Conservation (phyloP, 2,329 filamentous ascomycete species). For the Fusarium sp. region DNA sequence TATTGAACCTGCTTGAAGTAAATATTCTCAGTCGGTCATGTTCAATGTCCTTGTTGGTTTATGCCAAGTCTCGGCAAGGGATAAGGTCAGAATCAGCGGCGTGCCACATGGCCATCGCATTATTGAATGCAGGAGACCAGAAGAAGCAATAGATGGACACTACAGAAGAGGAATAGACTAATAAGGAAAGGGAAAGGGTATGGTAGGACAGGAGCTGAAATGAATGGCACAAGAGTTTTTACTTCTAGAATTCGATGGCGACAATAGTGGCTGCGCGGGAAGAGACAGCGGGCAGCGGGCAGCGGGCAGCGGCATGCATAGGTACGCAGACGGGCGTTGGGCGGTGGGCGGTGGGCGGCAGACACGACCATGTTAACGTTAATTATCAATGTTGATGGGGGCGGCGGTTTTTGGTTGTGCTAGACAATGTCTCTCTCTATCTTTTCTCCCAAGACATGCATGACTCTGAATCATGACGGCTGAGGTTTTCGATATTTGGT, state of each 20-base stretch:
- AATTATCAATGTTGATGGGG: too few relatives aligned
- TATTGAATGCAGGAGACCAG: slow-evolving; percentile 5
- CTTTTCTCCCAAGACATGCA: background rate
- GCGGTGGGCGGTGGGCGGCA: background rate
- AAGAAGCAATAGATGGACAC: slow-evolving; percentile 25
- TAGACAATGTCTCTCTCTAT: slow-evolving; percentile 19
- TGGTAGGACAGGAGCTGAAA: slow-evolving; percentile 1
- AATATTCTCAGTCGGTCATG: too few relatives aligned
- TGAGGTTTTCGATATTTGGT: background rate
- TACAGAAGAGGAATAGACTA: slow-evolving; percentile 10
- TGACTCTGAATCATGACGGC: slow-evolving; percentile 7
- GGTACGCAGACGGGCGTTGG: too few relatives aligned
- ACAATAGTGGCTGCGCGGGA: background rate
- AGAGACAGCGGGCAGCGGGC: slow-evolving; percentile 12
- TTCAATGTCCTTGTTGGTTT: background rate
- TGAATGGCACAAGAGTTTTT: background rate
- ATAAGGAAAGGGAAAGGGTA: too few relatives aligned
- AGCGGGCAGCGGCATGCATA: too few relatives aligned
- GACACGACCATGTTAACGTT: background rate
- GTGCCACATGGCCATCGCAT: slow-evolving; percentile 15
- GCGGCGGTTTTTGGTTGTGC: slow-evolving; percentile 1
- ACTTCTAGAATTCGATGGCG: background rate
- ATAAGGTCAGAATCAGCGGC: background rate
- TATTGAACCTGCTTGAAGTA: background rate
- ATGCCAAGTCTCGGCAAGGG: background rate